Conservation (phyloP, 2,329 filamentous ascomycete species). For the Epichloe amarillans region DNA sequence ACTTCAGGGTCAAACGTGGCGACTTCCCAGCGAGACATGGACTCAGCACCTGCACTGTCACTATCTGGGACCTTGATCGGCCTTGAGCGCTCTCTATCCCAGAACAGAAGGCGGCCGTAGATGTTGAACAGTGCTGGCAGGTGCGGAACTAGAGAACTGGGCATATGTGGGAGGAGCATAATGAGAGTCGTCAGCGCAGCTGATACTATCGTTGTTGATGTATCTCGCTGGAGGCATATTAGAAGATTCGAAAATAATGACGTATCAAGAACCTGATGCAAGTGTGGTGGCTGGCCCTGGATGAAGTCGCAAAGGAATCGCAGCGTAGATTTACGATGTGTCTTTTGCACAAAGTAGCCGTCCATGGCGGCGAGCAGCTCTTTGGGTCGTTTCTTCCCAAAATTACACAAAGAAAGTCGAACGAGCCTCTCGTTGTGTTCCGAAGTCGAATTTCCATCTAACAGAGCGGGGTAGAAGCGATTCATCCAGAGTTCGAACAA, state of each 20-base stretch:
- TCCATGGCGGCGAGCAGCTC: conserved; percentile 55
- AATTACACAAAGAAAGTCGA: conserved; percentile 39
- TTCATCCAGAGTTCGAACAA: conserved; percentile 45
- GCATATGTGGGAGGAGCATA: conserved; percentile 75
- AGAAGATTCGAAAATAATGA: conserved; percentile 58
- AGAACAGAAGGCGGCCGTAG: conserved; percentile 68
- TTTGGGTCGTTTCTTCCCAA: conserved; percentile 57
- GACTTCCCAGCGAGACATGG: conserved; percentile 44
- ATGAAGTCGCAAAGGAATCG: conserved; percentile 61
- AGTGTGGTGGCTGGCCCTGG: conserved; percentile 63
- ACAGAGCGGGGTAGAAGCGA: conserved; percentile 25
- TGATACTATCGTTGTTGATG: conserved; percentile 64
- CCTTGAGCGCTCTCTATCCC: conserved; percentile 45
- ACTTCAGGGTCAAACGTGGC: conserved; percentile 46
- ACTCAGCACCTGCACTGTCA: conserved; percentile 23
- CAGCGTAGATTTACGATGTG: conserved; percentile 50
- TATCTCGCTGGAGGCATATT: conserved; percentile 62
- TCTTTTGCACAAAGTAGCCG: conserved; percentile 48
- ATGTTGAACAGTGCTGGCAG: conserved; percentile 68
- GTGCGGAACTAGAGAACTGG: conserved; percentile 53
- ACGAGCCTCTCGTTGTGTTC: conserved; percentile 37
- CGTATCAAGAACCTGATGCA: conserved; percentile 60
- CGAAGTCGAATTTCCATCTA: conserved; percentile 21
- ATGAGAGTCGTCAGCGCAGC: conserved; percentile 61
- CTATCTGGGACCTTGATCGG: conserved; percentile 20